Conservation (phyloP, 768 basidiomycete species). For the Psilocybe cubensis region DNA sequence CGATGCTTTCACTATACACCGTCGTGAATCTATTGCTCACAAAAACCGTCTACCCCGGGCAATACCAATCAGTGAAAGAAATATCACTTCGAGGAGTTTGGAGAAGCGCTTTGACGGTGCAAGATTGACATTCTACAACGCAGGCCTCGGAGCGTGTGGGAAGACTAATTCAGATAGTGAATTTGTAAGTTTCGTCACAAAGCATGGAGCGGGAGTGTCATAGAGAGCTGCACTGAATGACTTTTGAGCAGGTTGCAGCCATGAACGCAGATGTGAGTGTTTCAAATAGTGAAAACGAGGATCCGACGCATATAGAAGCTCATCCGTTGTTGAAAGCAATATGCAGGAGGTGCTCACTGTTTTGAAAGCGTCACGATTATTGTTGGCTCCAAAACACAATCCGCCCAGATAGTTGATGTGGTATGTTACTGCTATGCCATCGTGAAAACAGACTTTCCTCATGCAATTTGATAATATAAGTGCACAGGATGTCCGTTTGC, state of each 20-base stretch:
- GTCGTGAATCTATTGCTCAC: not conserved
- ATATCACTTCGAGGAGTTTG: conserved; percentile 25
- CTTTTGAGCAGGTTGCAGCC: conserved; percentile 25
- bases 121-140: conserved; percentile 59
- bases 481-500: conserved; percentile 52
- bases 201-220: not conserved
- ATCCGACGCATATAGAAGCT: not conserved
- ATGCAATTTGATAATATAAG: conserved; percentile 15
- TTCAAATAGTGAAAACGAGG: not conserved
- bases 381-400: conserved; percentile 46
- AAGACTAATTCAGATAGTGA: conserved; percentile 27
- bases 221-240: not conserved
- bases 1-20: conserved; percentile 5
- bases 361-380: conserved; percentile 56
- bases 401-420: conserved; percentile 58
- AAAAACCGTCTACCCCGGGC: conserved; percentile 4
- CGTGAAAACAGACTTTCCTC: not conserved
- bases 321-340: conserved; percentile 22
- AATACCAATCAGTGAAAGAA: conserved; percentile 6
- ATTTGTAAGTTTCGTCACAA: conserved; percentile 28
- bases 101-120: conserved; percentile 43
- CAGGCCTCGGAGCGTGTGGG: conserved; percentile 37
- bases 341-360: conserved; percentile 40
- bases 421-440: conserved; percentile 31
- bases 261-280: conserved; percentile 24